Evolutionary conservation across 139 green algal genomes (phyloP), one percentile per base, ranked within the genome.

Genomic region (Chlorella ohadii): DNA sequence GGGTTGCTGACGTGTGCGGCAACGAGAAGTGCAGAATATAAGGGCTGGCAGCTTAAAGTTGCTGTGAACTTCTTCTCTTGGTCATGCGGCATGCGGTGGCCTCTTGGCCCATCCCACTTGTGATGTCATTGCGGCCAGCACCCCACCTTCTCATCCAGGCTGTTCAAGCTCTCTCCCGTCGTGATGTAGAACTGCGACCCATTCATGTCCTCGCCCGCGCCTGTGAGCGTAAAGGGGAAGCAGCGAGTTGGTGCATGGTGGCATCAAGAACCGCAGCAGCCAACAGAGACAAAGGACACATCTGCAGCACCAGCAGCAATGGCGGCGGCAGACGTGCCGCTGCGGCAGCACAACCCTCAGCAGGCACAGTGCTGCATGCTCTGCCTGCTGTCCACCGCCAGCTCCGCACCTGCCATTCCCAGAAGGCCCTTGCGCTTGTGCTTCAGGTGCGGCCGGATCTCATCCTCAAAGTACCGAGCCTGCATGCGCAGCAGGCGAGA

Each of bases 131-230:
- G 44, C 67, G n/a, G n/a, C n/a, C n/a, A n/a, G n/a, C n/a, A n/a
- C n/a, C 68, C 15, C 70, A 77, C 70, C 70, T 96, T 97, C 41
- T 92, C 96, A 82, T 99, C 97, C 63, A 99, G 89, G 74, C 84
- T 94, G 86, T 96, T 78, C 36, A 99, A 83, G 34, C 92, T 79
- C 12, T 93, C 76, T 0, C 86, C 91, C 0, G 82, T 88, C 20
- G 95, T 98, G 74, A 99, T 96, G 86, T 98, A 98, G 67, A 99
- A 99, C 88, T 97, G 95, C 4, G 89, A 96, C 12, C 94, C 96
- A 87, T 98, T 99, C 31, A 91, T 81, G 78, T 93, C 87, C 47
- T 91, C 51, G 1, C 91, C 92, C 5, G 85, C 88, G 38, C 87
- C 89, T 92, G 65, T 38, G 55, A 4, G 9, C 31, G 74, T 4